A percentile compares a stretch with the other conserved stretches of the same genome.
Evolutionary conservation across 192 early-diverging fungal species (phyloP).

Genomic region (Coemansia nantahalensis): DNA sequence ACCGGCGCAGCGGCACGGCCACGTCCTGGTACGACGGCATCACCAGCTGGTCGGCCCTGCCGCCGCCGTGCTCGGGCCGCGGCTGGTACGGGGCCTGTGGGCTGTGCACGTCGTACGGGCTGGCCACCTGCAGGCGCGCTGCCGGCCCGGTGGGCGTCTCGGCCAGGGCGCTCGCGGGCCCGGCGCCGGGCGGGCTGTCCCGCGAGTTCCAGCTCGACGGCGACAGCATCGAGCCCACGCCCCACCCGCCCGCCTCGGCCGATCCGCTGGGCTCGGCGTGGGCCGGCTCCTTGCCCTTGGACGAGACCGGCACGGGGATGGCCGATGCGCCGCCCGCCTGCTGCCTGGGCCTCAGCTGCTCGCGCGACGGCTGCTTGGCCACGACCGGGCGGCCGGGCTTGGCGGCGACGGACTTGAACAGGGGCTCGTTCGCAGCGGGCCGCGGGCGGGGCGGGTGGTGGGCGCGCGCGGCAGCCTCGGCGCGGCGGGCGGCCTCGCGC

Average conservation of each 20-base stretch:
- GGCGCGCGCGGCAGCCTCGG: conserved; percentile 7
- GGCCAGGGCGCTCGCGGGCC: background rate
- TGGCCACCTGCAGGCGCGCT: background rate
- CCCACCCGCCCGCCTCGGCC: conserved; percentile 27
- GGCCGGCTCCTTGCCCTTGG: background rate
- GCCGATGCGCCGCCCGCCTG: conserved; percentile 5
- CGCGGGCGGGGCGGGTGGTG: background rate
- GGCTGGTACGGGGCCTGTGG: conserved; percentile 50
- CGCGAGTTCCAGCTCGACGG: conserved; percentile 50
- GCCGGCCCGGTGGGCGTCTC: conserved; percentile 20
- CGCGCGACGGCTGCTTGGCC: conserved; percentile 14
- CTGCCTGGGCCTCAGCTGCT: conserved; percentile 1
- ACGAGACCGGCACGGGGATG: conserved; percentile 4
- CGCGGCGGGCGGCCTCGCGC: conserved; percentile 41
- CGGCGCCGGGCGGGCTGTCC: background rate
- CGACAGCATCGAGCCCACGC: conserved; percentile 37
- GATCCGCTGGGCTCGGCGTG: conserved; percentile 3
- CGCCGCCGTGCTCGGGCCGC: conserved; percentile 44
- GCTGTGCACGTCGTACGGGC: conserved; percentile 43
- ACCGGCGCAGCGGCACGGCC: conserved; percentile 41
- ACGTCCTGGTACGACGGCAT: conserved; percentile 46
- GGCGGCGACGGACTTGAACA: conserved; percentile 33
- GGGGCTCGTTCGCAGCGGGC: conserved; percentile 17
- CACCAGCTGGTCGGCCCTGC: conserved; percentile 13
- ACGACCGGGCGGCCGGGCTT: conserved; percentile 9